Base-by-base conservation (phyloP, 768 basidiomycete genomes). In the Rubroboletus satanas region DNA sequence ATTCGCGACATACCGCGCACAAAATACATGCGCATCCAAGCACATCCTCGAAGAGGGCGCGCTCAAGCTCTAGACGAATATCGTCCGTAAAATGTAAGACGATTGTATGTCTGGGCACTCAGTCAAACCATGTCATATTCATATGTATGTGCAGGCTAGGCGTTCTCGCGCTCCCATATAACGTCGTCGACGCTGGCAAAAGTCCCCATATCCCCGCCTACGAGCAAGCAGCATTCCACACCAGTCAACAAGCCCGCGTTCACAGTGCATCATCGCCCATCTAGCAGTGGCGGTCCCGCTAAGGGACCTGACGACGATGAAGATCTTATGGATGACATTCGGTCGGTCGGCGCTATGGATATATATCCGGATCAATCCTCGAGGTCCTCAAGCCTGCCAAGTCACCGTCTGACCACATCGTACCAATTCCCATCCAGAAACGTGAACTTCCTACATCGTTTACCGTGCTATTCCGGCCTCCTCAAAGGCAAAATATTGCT, bases 401-500 rank as follows among this genome's bases (percentile, higher is more conserved):
- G 38, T 10, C 38, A 6, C 45, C 46, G 31, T 51, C 56, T 45
- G 54, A 69, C 18, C 63, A 54, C 28, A 70, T 71, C 17, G 57
- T 79, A 18, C 84, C 84, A 10, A 84, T 83, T 47, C 78, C 78
- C 23, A 83, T 85, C 59, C 80, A 78, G 57, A 74, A 77, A 62
- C 76, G 81, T 28, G 70, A 78, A 43, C 79, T 82, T 4, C 76
- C 75, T 8, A 77, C 81, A 7, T 73, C 81, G 31, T 85, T 84
- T 62, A 80, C 80, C 57, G 83, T 85, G 45, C 82, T 80, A 1
- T 84, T 82, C 1, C 2, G 21, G 21, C 21, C 21, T 21, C 21
- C 21, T 21, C 21, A 21, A 21, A 21, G 21, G 21, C 73, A 59
- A 12, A 71, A 65, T 12, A 58, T 44, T 3, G 33, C 4, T 14